These are phyloP conservation scores for Oryza rufipogon DNA, from an alignment of 176 grass and related monocot genomes.

Conservation along the genomic window DNA sequence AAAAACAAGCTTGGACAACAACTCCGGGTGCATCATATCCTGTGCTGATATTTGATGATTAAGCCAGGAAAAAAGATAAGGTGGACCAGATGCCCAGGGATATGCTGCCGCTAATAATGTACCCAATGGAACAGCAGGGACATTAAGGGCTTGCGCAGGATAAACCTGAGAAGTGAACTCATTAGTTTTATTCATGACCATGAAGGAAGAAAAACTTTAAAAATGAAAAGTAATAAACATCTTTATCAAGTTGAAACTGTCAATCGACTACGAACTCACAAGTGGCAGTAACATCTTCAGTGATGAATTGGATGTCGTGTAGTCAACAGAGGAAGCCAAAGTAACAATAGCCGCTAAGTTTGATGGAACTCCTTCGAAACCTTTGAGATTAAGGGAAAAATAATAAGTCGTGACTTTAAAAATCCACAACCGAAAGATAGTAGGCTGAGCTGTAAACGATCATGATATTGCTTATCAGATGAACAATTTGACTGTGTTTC, in stretches of 20 bases:
- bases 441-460: background rate
- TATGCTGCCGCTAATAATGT: slow-evolving; percentile 71
- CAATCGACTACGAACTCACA: slow-evolving; percentile 47
- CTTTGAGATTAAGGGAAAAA: slow-evolving; percentile 43
- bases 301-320: slow-evolving; percentile 80
- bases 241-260: slow-evolving; percentile 12
- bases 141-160: slow-evolving; percentile 77
- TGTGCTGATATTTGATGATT: slow-evolving; percentile 82
- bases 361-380: slow-evolving; percentile 51
- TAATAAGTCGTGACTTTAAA: slow-evolving; percentile 1
- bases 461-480: background rate
- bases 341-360: slow-evolving; percentile 67
- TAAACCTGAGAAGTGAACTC: slow-evolving; percentile 53
- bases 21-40: slow-evolving; percentile 83
- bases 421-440: background rate
- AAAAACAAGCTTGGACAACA: slow-evolving; percentile 76
- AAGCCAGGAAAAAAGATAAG: slow-evolving; percentile 80
- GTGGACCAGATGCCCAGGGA: slow-evolving; percentile 67
- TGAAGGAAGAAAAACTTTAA: slow-evolving; percentile 21
- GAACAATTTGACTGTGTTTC: background rate
- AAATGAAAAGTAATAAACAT: background rate
- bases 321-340: slow-evolving; percentile 85
- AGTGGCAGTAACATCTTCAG: slow-evolving; percentile 80
- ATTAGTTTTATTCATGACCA: background rate
- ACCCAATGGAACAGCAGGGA: slow-evolving; percentile 75